Base-by-base conservation (phyloP, 768 basidiomycete genomes). In the Harrya chromipes region DNA sequence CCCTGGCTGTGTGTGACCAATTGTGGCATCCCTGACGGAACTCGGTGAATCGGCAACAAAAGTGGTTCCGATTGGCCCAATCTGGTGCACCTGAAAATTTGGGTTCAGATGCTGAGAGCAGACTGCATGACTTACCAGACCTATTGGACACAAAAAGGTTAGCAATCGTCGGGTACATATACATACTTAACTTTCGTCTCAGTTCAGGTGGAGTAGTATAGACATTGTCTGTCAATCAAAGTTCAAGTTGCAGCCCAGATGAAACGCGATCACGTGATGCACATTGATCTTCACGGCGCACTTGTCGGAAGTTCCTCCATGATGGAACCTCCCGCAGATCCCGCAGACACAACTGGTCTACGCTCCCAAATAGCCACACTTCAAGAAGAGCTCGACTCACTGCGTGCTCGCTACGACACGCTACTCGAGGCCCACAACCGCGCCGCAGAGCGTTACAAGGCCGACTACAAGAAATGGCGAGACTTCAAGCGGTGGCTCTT, bases 391-490 rank as follows among this genome's bases (percentile, higher is more conserved):
- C 57, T 76, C 6, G 54, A 63, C 1, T 57, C 70, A 9, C 64
- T 81, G 3, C 57, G 73, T 47, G 56, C 45, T 29, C 72, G 72
- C 12, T 81, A 78, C 48, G 77, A 81, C 35, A 70, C 68, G 1
- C 67, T 86, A 1, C 52, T 65, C 6, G 66, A 69, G 34, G 67
- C 71, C 24, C 75, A 76, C 46, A 70, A 74, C 43, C 72, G 76
- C 1, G 75, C 75, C 12, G 72, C 72, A 11, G 69, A 63, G 19
- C 74, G 73, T 17, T 81, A 80, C 63, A 73, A 76, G 51, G 50
- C 53, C 17, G 79, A 85, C 60, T 82, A 75, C 64, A 74, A 74
- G 61, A 77, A 72, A 49, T 85, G 80, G 80, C 65, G 65, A 37
- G 59, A 57, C 14, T 71, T 79, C 56, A 74, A 74, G 43, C 53